Conservation (phyloP, 2,329 filamentous ascomycete genomes). For the Pseudofabraea citricarpa region DNA sequence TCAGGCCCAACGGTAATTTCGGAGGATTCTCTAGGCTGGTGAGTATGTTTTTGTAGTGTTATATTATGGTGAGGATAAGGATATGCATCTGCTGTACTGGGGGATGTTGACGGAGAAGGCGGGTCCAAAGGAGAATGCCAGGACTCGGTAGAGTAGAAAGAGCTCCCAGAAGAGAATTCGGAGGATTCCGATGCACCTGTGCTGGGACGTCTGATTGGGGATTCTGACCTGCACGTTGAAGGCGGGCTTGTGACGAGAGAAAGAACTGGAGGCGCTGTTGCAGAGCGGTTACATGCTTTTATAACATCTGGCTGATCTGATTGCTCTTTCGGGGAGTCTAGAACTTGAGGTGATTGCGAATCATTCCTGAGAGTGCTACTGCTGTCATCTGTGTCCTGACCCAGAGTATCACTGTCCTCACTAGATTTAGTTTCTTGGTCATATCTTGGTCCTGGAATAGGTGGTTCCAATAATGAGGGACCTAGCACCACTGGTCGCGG, state of each 20-base stretch:
- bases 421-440: constrained; percentile 2
- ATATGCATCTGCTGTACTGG: constrained; percentile 25
- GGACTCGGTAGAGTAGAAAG: constrained; percentile 49
- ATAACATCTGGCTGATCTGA: constrained; percentile 24
- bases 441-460: too few relatives aligned
- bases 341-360: constrained; percentile 24
- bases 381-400: constrained; percentile 22
- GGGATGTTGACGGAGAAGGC: constrained; percentile 40
- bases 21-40: constrained; percentile 28
- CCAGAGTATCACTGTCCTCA: constrained; percentile 19
- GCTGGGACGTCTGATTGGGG: constrained; percentile 16
- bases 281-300: constrained; percentile 29
- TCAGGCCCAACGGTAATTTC: constrained; percentile 25
- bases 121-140: constrained; percentile 43
- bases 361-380: constrained; percentile 16
- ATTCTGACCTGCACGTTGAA: constrained; percentile 26
- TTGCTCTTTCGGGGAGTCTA: constrained; percentile 23
- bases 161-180: constrained; percentile 43
- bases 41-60: constrained; percentile 27
- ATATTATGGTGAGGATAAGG: constrained; percentile 38
- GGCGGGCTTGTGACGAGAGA: constrained; percentile 38
- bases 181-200: constrained; percentile 20
- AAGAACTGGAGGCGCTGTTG: constrained; percentile 36
- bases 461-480: constrained; percentile 8
- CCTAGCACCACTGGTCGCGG: not conserved